These are phyloP conservation scores for Potentilla sterilis DNA, from an alignment of 306 rosid species.

Conservation along the genomic window DNA sequence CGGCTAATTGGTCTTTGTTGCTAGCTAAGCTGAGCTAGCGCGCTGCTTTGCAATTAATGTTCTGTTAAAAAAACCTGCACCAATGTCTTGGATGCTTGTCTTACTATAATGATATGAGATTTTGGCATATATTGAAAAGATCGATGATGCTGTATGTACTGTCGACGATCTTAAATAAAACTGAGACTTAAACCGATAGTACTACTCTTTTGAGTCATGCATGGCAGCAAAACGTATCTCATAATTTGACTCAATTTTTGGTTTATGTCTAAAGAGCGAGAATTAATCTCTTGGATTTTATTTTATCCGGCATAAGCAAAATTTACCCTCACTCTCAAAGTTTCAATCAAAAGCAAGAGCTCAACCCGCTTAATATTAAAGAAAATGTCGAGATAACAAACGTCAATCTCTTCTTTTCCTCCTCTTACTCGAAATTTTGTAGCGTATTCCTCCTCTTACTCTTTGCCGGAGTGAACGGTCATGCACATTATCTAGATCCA, in stretches of 20 bases:
- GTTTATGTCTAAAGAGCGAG: too few species aligned
- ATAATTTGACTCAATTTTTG: too few species aligned
- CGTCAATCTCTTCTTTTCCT: too few species aligned
- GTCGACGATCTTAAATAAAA: background rate
- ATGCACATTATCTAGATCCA: background rate
- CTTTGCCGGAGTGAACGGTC: background rate
- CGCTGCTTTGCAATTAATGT: constrained; percentile 3
- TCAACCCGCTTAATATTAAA: too few species aligned
- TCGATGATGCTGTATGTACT: background rate
- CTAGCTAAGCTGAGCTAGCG: background rate
- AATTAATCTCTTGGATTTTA: background rate
- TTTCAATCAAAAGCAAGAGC: too few species aligned
- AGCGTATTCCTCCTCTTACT: background rate
- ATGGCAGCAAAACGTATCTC: too few species aligned
- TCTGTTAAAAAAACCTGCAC: background rate
- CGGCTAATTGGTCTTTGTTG: background rate
- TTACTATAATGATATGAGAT: background rate
- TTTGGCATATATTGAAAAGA: background rate
- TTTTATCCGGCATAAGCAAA: too few species aligned
- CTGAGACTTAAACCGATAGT: too few species aligned
- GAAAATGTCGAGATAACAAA: too few species aligned
- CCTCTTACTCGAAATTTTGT: too few species aligned
- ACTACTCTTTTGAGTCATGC: too few species aligned
- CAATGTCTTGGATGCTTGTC: background rate
- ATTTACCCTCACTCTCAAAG: too few species aligned